phyloP scores from a whole-genome alignment of 768 basidiomycete species.

The Clathrus columnatus region DNA sequence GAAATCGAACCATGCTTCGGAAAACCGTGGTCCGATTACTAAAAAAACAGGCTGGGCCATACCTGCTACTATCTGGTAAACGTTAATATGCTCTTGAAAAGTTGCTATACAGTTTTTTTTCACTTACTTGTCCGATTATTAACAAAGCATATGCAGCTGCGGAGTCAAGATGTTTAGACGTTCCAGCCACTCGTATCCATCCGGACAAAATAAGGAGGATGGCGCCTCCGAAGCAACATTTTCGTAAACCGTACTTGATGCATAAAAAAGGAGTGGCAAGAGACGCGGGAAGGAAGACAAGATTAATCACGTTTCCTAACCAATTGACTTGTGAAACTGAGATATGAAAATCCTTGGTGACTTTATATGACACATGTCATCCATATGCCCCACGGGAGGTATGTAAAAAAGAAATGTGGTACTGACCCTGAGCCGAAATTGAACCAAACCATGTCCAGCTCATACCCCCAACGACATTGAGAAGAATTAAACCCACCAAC shows the following conservation, averaged over 20 bases:
- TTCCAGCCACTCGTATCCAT: conserved; percentile 75
- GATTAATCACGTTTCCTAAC: conserved; percentile 62
- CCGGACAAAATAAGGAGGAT: conserved; percentile 47
- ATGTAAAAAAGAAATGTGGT: not conserved
- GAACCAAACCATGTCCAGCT: conserved; percentile 80
- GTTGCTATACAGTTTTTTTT: not conserved
- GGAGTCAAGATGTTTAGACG: conserved; percentile 41
- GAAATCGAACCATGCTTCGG: conserved; percentile 77
- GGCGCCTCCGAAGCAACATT: conserved; percentile 53
- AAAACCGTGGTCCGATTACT: conserved; percentile 71
- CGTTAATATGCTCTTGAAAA: not conserved
- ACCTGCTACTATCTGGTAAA: conserved; percentile 45
- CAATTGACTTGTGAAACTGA: conserved; percentile 69
- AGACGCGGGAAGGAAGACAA: conserved; percentile 55
- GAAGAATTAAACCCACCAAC: conserved; percentile 24
- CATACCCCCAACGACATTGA: conserved; percentile 59
- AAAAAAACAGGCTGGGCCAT: conserved; percentile 68
- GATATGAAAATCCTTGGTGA: conserved; percentile 54
- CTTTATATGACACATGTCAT: too few relatives aligned
- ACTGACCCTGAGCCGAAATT: conserved; percentile 58
- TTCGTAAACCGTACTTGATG: conserved; percentile 49
- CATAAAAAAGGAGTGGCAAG: conserved; percentile 50
- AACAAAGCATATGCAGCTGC: conserved; percentile 54
- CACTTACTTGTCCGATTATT: conserved; percentile 59
- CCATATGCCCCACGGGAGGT: not conserved